Evolutionary conservation across 768 basidiomycete species (phyloP), one percentile per base, ranked within the genome.

Genomic region (Trametes villosa): DNA sequence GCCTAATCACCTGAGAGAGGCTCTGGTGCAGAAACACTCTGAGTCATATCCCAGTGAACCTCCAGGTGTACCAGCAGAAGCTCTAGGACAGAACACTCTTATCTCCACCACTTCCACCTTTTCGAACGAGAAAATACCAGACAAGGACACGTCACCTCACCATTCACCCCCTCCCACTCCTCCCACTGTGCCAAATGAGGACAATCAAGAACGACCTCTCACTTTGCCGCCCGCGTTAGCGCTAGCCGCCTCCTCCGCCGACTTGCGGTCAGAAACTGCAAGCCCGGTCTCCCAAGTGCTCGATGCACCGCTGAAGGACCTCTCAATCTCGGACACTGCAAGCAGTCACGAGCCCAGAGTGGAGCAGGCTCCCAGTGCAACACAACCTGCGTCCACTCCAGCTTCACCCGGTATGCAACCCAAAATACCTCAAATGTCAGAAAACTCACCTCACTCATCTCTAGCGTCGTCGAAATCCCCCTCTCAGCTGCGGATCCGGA

Each of bases 281-380:
- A 63, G 56, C n/a, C 62, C 62, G 0, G 56, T 63, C 11, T 63
- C 62, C 4, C 11, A 41, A 6, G 20, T 54, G 1, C 40, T 63
- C 9, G 53, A 63, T 26, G 29, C 52, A 2, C 51, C n/a, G 13
- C 29, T 63, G 27, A 45, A 58, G 22, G 52, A 63, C 7, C 46
- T 63, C n/a, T 30, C 47, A 2, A 54, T 63, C 9, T 41, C 62
- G 2, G 29, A 22, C 6, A 33, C 31, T 11, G 22, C 59, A 2
- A 26, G 18, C 5, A 31, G 29, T 18, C 5, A 18, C 5, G 46
- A 20, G 0, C 46, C 27, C 2, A 36, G 22, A 26, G 38, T 15
- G 9, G 7, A 20, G 9, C 36, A 5, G 48, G 9, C 48, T 4
- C 48, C 33, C 20, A 38, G 45, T 26, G 24, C n/a, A 24, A n/a